Conservation (phyloP, 495 filamentous ascomycete genomes). For the Aspergillus mulundensis region DNA sequence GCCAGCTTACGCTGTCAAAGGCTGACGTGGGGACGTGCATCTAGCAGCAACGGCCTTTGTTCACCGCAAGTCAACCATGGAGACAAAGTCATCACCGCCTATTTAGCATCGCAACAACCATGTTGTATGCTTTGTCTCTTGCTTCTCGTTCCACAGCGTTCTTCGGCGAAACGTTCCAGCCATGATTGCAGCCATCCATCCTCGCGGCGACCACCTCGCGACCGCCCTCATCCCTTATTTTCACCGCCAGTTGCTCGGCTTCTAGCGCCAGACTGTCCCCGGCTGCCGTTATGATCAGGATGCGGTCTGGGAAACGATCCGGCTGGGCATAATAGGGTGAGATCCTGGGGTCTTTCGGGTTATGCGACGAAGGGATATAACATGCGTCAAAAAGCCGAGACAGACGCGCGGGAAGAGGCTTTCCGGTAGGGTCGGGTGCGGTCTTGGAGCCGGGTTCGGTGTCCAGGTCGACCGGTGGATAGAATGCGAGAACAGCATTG, state of each 20-base stretch:
- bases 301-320: conserved; percentile 34
- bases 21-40: background rate
- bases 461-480: conserved; percentile 37
- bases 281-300: conserved; percentile 43
- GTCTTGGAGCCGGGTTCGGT: conserved; percentile 19
- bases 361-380: conserved; percentile 28
- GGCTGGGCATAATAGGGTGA: conserved; percentile 39
- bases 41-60: background rate
- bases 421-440: conserved; percentile 22
- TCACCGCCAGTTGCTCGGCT: conserved; percentile 36
- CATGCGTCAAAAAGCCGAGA: conserved; percentile 30
- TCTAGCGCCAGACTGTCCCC: conserved; percentile 40
- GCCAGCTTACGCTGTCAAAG: background rate
- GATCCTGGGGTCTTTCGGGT: conserved; percentile 42
- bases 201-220: conserved; percentile 35
- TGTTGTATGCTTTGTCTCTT: conserved; percentile 32
- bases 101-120: conserved; percentile 32
- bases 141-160: conserved; percentile 28
- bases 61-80: conserved; percentile 8
- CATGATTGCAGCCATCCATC: conserved; percentile 42
- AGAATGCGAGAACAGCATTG: conserved; percentile 37
- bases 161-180: conserved; percentile 32
- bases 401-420: conserved; percentile 22
- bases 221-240: conserved; percentile 24
- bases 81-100: background rate